Evolutionary conservation across 345 rosid genomes (phyloP).

Genomic region (Linum usitatissimum): DNA sequence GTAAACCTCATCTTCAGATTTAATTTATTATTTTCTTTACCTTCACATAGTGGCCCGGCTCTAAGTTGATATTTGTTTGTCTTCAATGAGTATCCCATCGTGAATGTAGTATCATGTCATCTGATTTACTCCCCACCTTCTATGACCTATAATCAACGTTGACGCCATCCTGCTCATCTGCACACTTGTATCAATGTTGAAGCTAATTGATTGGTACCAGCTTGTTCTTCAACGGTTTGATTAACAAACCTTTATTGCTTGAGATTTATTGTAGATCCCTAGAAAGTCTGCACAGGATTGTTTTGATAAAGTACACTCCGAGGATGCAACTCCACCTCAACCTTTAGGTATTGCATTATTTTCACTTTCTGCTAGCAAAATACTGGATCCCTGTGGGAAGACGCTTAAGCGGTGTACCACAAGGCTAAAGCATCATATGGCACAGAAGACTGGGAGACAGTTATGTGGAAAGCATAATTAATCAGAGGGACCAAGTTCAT

Average conservation of each 20-base stretch:
- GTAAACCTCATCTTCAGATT: too few species aligned
- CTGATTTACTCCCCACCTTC: not conserved
- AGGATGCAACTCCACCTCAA: constrained; percentile 41
- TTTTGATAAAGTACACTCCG: constrained; percentile 61
- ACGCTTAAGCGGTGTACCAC: constrained; percentile 24
- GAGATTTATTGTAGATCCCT: constrained; percentile 43
- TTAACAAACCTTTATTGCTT: not conserved
- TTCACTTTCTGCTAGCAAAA: constrained; percentile 61
- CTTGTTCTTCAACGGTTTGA: not conserved
- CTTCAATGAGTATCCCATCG: not conserved
- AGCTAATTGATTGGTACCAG: not conserved
- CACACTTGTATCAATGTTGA: constrained; percentile 4
- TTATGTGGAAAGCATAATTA: constrained; percentile 45
- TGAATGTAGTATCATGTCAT: too few species aligned
- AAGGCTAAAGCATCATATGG: constrained; percentile 27
- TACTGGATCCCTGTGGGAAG: constrained; percentile 34
- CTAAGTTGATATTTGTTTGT: not conserved
- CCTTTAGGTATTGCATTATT: constrained; percentile 33
- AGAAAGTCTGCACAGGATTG: constrained; percentile 81
- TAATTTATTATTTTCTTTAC: too few species aligned
- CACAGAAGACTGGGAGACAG: constrained; percentile 46
- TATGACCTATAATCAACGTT: not conserved
- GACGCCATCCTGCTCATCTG: not conserved
- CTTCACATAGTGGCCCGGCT: too few species aligned
- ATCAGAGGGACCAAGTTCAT: constrained; percentile 26